Percentiles rank a stretch among this genome's conserved stretches.
Evolutionary conservation across 306 rosid species (phyloP).

Genomic region (Trifolium subterraneum): DNA sequence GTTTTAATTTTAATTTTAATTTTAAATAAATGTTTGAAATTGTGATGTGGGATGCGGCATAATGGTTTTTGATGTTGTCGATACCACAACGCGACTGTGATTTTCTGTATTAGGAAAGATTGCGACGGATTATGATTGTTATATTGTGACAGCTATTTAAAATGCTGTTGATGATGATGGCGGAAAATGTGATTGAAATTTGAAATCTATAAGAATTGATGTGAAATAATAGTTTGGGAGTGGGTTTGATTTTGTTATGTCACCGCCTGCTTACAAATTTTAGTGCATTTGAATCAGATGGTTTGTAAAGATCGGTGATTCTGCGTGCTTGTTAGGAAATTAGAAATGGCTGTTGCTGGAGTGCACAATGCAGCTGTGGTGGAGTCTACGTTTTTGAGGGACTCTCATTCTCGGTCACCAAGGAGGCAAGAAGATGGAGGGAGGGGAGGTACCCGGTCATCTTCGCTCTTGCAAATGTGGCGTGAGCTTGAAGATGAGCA

Average conservation of each 20-base stretch:
- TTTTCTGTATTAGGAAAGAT: neutral
- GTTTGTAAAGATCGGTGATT: slow-evolving; percentile 43
- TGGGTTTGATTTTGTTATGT: slow-evolving; percentile 27
- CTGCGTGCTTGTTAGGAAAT: slow-evolving; percentile 37
- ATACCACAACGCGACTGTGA: neutral
- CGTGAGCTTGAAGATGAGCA: slow-evolving; percentile 89
- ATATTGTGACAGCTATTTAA: neutral
- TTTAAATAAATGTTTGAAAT: neutral
- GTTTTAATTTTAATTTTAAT: neutral
- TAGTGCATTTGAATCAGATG: slow-evolving; percentile 58
- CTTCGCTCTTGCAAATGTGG: slow-evolving; percentile 80
- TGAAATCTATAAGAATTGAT: slow-evolving; percentile 32
- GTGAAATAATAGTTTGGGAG: slow-evolving; percentile 42
- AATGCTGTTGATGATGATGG: neutral
- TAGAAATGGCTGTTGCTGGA: slow-evolving; percentile 88
- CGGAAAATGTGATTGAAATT: slow-evolving; percentile 26
- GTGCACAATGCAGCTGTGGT: slow-evolving; percentile 72
- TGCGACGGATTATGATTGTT: neutral
- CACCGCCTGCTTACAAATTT: slow-evolving; percentile 36
- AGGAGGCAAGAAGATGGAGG: slow-evolving; percentile 64
- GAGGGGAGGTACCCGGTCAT: slow-evolving; percentile 63
- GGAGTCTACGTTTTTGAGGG: slow-evolving; percentile 75
- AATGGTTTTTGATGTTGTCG: neutral
- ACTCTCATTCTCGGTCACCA: slow-evolving; percentile 67
- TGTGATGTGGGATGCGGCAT: neutral